Conservation (phyloP, 768 basidiomycete species). For the Xerocomus spinulosus region DNA sequence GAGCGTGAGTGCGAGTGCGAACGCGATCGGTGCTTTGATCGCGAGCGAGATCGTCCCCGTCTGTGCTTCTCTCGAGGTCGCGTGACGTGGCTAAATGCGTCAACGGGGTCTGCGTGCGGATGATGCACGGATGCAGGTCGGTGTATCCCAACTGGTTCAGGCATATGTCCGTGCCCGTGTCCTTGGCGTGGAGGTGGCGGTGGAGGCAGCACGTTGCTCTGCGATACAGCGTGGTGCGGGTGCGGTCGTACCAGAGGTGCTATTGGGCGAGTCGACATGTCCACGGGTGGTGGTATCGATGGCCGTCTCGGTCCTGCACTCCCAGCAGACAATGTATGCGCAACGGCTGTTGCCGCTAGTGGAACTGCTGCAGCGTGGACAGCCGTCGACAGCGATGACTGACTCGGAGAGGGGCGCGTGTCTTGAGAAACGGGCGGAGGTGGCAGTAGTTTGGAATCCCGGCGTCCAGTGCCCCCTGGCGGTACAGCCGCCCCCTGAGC, state of each 20-base stretch:
- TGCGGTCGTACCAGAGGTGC: background rate
- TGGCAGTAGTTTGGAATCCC: background rate
- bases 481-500: background rate
- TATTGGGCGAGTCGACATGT: slow-evolving; percentile 11
- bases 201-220: background rate
- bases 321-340: background rate
- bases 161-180: background rate
- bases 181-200: background rate
- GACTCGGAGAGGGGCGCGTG: slow-evolving; percentile 10
- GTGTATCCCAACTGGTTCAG: background rate
- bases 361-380: background rate
- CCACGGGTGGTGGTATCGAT: slow-evolving; percentile 8
- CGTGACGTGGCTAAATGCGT: background rate
- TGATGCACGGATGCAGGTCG: background rate
- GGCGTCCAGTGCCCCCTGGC: background rate
- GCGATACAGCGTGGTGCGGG: background rate
- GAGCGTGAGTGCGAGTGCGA: background rate
- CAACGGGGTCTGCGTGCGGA: background rate
- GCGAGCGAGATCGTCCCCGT: background rate
- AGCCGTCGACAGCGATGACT: slow-evolving; percentile 2
- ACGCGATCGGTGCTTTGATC: background rate
- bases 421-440: background rate
- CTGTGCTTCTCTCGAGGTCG: no score
- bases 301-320: background rate
- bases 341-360: background rate